Percentiles rank a stretch among this genome's conserved stretches.
Conservation (phyloP, 208 protist genomes). For the Trypanosoma boissoni region DNA sequence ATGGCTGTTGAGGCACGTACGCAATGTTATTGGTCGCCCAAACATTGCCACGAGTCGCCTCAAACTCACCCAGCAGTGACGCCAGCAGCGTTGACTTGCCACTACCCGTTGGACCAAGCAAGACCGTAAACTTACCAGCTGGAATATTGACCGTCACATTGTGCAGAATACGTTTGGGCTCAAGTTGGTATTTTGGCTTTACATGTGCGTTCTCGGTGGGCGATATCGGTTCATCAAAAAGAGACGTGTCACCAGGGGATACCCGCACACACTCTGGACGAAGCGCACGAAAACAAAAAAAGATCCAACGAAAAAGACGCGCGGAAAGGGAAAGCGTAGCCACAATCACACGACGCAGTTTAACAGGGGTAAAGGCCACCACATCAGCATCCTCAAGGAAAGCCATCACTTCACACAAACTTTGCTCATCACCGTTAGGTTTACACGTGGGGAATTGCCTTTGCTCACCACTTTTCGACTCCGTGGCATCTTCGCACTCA, state of each 20-base stretch:
- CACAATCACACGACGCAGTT: constrained; percentile 40
- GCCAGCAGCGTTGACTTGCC: constrained; percentile 66
- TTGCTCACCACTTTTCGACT: constrained; percentile 31
- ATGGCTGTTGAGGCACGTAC: constrained; percentile 91
- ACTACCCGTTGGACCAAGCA: constrained; percentile 70
- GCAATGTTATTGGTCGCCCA: constrained; percentile 46
- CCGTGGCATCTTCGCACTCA: constrained; percentile 34
- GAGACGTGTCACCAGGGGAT: no score
- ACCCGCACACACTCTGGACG: no score
- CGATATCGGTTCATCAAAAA: no score
- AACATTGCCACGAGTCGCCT: constrained; percentile 29
- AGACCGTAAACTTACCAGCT: constrained; percentile 50
- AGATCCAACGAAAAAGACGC: constrained; percentile 6
- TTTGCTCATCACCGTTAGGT: neutral
- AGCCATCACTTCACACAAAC: constrained; percentile 32
- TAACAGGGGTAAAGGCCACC: constrained; percentile 52
- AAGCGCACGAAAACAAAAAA: constrained; percentile 31
- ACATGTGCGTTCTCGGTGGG: no score
- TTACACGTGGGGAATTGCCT: constrained; percentile 13
- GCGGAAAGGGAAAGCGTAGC: constrained; percentile 5
- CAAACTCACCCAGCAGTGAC: constrained; percentile 33
- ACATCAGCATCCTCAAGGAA: constrained; percentile 43
- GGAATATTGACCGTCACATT: constrained; percentile 39
- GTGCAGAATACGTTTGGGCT: constrained; percentile 32
- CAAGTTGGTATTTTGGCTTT: no score